A percentile compares a stretch with the other conserved stretches of the same genome.
phyloP scores from a whole-genome alignment of 352 stramenopile species.

The Nothophytophthora sp. region DNA sequence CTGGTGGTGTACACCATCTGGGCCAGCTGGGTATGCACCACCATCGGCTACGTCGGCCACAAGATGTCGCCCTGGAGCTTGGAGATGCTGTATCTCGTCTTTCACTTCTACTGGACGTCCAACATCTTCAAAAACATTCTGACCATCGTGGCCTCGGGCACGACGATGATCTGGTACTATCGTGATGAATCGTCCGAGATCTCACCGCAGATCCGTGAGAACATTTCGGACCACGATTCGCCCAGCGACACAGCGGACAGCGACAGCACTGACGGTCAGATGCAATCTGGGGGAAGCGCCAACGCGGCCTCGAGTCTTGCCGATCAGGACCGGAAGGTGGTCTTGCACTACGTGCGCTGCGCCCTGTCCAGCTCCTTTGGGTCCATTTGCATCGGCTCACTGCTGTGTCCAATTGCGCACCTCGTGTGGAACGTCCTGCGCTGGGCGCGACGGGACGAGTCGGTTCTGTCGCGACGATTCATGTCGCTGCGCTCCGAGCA shows the following conservation, averaged over 20 bases:
- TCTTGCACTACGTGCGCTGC: slow-evolving; percentile 68
- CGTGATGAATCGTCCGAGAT: slow-evolving; percentile 67
- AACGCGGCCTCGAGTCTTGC: not conserved
- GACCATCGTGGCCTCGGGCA: slow-evolving; percentile 74
- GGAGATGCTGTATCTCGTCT: slow-evolving; percentile 70
- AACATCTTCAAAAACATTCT: slow-evolving; percentile 88
- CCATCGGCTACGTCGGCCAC: slow-evolving; percentile 66
- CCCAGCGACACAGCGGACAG: slow-evolving; percentile 9
- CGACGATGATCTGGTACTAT: slow-evolving; percentile 89
- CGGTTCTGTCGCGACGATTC: slow-evolving; percentile 58
- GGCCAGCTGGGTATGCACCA: slow-evolving; percentile 78
- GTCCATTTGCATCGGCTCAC: slow-evolving; percentile 83
- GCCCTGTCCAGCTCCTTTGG: slow-evolving; percentile 77
- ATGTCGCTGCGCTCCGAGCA: slow-evolving; percentile 58
- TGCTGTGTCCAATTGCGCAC: slow-evolving; percentile 77
- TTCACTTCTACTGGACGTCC: slow-evolving; percentile 90
- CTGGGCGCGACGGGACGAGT: slow-evolving; percentile 75
- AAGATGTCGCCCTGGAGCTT: slow-evolving; percentile 68
- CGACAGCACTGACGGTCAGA: slow-evolving; percentile 12
- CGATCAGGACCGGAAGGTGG: slow-evolving; percentile 49
- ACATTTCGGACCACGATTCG: slow-evolving; percentile 40
- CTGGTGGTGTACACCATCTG: slow-evolving; percentile 76
- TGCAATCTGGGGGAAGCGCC: slow-evolving; percentile 10
- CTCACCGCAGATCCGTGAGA: slow-evolving; percentile 39
- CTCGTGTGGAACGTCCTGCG: slow-evolving; percentile 78